Percentiles rank a stretch among this genome's conserved stretches.
phyloP scores from a whole-genome alignment of 106 monocot genomes.

The Dioscorea dumetorum region DNA sequence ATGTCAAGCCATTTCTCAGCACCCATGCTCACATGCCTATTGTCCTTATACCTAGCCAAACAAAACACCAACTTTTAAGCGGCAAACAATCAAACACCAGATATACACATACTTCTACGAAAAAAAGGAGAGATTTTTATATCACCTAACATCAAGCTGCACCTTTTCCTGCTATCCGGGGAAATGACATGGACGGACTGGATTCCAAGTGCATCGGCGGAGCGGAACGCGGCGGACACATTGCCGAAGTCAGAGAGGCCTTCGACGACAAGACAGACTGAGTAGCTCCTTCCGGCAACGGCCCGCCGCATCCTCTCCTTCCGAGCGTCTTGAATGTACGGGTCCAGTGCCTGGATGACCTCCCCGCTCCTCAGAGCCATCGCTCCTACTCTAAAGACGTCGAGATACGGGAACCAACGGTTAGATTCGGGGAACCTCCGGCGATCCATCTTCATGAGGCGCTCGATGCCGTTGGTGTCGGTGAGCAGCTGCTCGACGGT shows the following conservation, averaged over 20 bases:
- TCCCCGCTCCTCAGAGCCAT: constrained; percentile 38
- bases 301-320: constrained; percentile 72
- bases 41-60: constrained; percentile 70
- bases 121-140: constrained; percentile 3
- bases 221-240: constrained; percentile 91
- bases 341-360: constrained; percentile 61
- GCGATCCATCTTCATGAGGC: constrained; percentile 92
- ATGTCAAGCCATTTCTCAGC: constrained; percentile 99
- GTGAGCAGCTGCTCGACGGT: constrained; percentile 68
- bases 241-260: constrained; percentile 88
- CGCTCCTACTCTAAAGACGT: constrained; percentile 34
- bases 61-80: neutral
- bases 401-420: constrained; percentile 77
- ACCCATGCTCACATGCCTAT: constrained; percentile 97
- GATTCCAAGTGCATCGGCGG: constrained; percentile 93
- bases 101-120: neutral
- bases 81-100: neutral
- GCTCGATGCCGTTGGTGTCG: constrained; percentile 20
- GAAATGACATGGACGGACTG: constrained; percentile 95
- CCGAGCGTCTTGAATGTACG: constrained; percentile 65
- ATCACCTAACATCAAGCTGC: constrained; percentile 63
- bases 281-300: constrained; percentile 75
- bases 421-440: neutral
- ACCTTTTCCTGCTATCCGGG: constrained; percentile 66
- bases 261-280: constrained; percentile 83